Percentiles rank a stretch among this genome's conserved stretches.
Evolutionary conservation across 352 stramenopile species (phyloP).

Genomic region (Globisporangium abappressorium): DNA sequence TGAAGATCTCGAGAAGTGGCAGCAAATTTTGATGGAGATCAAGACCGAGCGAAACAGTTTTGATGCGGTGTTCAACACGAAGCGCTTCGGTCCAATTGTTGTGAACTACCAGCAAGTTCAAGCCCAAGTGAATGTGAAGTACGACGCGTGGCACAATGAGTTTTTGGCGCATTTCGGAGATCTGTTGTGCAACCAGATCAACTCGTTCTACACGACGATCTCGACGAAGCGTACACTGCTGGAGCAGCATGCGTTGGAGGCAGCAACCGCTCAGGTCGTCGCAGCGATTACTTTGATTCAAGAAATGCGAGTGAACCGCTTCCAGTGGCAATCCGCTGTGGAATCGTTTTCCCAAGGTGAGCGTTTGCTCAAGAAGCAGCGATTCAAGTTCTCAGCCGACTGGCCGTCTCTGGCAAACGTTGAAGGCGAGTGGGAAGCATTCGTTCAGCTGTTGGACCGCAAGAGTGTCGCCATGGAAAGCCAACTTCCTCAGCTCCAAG

Average conservation of each 20-base stretch:
- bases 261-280: conserved; percentile 95
- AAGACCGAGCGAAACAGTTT: conserved; percentile 94
- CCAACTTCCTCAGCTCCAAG: conserved; percentile 96
- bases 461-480: conserved; percentile 95
- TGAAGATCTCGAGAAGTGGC: conserved; percentile 95
- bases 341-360: conserved; percentile 94
- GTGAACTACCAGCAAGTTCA: conserved; percentile 93
- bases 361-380: conserved; percentile 94
- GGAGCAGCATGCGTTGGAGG: conserved; percentile 95
- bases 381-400: conserved; percentile 93
- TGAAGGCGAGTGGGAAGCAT: conserved; percentile 95
- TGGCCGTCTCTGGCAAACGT: conserved; percentile 97
- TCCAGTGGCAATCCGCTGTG: conserved; percentile 72
- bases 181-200: conserved; percentile 93
- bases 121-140: conserved; percentile 96
- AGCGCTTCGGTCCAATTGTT: conserved; percentile 86
- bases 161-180: conserved; percentile 95
- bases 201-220: conserved; percentile 84
- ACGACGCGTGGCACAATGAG: conserved; percentile 99
- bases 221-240: conserved; percentile 86
- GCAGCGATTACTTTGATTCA: conserved; percentile 88
- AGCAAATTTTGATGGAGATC: conserved; percentile 96
- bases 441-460: conserved; percentile 87
- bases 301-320: conserved; percentile 77
- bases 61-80: conserved; percentile 89